Percentiles rank a stretch among this genome's conserved stretches.
Conservation (phyloP, 441 rosid species). For the Flueggea neowawraea region DNA sequence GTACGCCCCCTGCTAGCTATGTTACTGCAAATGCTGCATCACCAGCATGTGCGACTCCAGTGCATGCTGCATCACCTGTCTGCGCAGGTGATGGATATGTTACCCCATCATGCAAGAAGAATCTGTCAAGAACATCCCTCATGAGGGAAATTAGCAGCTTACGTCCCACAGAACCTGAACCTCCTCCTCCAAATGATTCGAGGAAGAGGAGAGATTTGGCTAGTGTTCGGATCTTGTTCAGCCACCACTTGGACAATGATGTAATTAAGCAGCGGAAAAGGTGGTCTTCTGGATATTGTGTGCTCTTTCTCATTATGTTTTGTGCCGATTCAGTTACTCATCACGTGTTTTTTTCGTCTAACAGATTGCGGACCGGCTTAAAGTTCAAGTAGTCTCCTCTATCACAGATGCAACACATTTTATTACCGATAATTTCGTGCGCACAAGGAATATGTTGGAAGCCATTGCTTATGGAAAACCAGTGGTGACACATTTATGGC, state of each 20-base stretch:
- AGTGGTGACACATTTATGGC: slow-evolving; percentile 75
- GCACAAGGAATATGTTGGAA: slow-evolving; percentile 83
- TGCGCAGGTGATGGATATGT: slow-evolving; percentile 56
- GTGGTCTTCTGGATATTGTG: slow-evolving; percentile 31
- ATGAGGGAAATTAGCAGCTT: slow-evolving; percentile 50
- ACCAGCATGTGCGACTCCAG: neutral
- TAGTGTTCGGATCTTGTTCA: slow-evolving; percentile 61
- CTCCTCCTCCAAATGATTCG: slow-evolving; percentile 43
- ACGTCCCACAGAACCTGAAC: slow-evolving; percentile 27
- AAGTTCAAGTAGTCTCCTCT: slow-evolving; percentile 46
- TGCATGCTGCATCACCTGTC: slow-evolving; percentile 47
- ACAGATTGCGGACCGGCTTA: slow-evolving; percentile 69
- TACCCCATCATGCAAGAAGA: slow-evolving; percentile 52
- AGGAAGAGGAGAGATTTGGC: slow-evolving; percentile 77
- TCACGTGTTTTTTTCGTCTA: slow-evolving; percentile 5
- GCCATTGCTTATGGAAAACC: slow-evolving; percentile 78
- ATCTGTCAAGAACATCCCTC: slow-evolving; percentile 35
- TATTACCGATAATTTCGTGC: slow-evolving; percentile 61
- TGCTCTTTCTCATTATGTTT: slow-evolving; percentile 4
- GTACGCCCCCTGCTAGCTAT: slow-evolving; percentile 25
- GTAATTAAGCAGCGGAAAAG: slow-evolving; percentile 70
- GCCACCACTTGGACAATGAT: slow-evolving; percentile 84
- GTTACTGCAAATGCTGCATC: slow-evolving; percentile 39
- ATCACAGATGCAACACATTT: slow-evolving; percentile 73
- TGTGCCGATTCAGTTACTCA: slow-evolving; percentile 5